Percentiles rank a stretch among this genome's conserved stretches.
Conservation (phyloP, 257 asterid genomes). For the Salvia hispanica region DNA sequence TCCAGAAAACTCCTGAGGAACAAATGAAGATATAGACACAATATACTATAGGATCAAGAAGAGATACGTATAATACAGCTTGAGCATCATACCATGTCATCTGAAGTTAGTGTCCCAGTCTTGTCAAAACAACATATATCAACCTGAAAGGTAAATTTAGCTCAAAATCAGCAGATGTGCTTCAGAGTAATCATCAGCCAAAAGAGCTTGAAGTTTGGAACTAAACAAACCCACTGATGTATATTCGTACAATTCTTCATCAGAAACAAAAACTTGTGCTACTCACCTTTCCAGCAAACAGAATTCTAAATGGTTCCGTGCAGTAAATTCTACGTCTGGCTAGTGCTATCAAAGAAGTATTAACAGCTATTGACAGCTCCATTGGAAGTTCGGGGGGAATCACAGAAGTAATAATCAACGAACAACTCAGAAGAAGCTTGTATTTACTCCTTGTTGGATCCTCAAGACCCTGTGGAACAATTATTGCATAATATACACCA, state of each 20-base stretch:
- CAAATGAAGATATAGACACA: constrained; percentile 21
- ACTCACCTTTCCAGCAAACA: constrained; percentile 96
- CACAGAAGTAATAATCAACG: constrained; percentile 93
- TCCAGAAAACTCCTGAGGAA: constrained; percentile 87
- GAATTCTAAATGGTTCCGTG: constrained; percentile 96
- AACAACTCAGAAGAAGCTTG: constrained; percentile 93
- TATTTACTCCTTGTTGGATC: constrained; percentile 98
- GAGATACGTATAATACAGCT: constrained; percentile 24
- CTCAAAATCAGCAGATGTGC: constrained; percentile 24
- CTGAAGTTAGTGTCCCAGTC: constrained; percentile 97
- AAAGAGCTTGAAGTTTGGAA: constrained; percentile 6
- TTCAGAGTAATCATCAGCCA: constrained; percentile 17
- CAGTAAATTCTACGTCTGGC: constrained; percentile 95
- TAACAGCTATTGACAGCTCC: constrained; percentile 99
- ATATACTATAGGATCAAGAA: constrained; percentile 26
- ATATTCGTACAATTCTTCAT: constrained; percentile 1
- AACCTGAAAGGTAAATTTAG: constrained; percentile 61
- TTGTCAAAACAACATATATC: constrained; percentile 99
- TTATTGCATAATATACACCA: constrained; percentile 20
- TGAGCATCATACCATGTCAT: constrained; percentile 82
- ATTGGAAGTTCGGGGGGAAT: constrained; percentile 99
- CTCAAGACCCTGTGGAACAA: constrained; percentile 82
- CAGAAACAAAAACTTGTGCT: constrained; percentile 7
- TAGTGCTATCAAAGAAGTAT: constrained; percentile 94
- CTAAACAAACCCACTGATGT: constrained; percentile 7